Evolutionary conservation across 345 rosid genomes (phyloP), one percentile per base, ranked within the genome.

Genomic region (Eucalyptus fibrosa): DNA sequence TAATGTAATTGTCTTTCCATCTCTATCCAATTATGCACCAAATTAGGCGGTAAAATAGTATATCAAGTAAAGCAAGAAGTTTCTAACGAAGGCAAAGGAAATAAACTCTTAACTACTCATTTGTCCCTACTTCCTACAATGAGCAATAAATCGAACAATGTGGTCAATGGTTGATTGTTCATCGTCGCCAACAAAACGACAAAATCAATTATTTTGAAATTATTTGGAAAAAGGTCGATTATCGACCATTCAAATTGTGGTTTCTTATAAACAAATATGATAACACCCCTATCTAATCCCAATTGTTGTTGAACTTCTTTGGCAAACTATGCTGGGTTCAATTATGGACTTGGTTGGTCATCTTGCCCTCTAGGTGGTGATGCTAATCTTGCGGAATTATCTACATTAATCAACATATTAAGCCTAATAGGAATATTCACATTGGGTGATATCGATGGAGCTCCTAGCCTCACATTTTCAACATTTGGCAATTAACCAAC

Each of bases 321-420:
- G 4, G 4, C 62, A 24, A 56, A 56, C 7, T 24, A 0, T 9
- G 30, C 2, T 56, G 1, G 26, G 14, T 10, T 56, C 62, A 10
- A 56, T 56, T 23, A 24, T 24, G 62, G 14, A 56, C 11, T 24
- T 2, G 30, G 62, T 24, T 53, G 24, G 59, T 53, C 59, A 53
- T 53, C 26, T 53, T 53, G 59, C 59, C 59, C 59, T 53, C 26
- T 56, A 56, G 30, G 62, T 23, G 62, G 62, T 24, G 30, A 1
- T 56, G 8, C n/a, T 60, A 28, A 28, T 26, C 32, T 60, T 60
- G 32, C 16, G 1, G 0, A 60, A 28, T 60, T 60, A 60, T 60
- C 32, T 60, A 60, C 67, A 60, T 26, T 60, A 3, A 60, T 60
- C 15, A 12, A 28, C 32, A 28, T 60, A 59, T 60, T 60, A 60